Evolutionary conservation across 2,329 filamentous ascomycete genomes (phyloP).

Genomic region (Penicillium digitatum): DNA sequence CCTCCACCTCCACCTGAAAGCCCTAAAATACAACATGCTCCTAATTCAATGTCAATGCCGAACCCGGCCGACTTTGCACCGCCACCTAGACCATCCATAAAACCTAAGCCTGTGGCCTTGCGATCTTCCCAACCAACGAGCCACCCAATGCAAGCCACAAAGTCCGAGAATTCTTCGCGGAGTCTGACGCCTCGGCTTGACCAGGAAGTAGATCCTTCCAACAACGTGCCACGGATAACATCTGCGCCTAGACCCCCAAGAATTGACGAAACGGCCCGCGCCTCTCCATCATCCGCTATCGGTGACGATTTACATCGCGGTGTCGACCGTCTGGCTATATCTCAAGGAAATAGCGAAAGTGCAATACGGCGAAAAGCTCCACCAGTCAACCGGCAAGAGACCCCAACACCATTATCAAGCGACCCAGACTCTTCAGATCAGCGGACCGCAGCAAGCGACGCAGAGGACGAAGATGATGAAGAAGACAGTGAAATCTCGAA

Average conservation of each 20-base stretch:
- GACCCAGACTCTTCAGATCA: constrained; percentile 44
- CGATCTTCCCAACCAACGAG: constrained; percentile 23
- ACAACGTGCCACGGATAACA: constrained; percentile 17
- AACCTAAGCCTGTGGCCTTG: constrained; percentile 38
- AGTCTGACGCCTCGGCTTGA: constrained; percentile 16
- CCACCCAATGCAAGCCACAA: constrained; percentile 12
- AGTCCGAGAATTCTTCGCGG: constrained; percentile 26
- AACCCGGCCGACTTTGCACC: constrained; percentile 24
- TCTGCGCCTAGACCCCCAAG: constrained; percentile 18
- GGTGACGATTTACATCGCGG: constrained; percentile 32
- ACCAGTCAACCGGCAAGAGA: constrained; percentile 40
- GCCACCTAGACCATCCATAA: constrained; percentile 32
- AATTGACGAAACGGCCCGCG: constrained; percentile 7
- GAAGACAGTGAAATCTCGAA: constrained; percentile 58
- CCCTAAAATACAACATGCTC: constrained; percentile 10
- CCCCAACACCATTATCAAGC: constrained; percentile 47
- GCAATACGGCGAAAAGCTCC: constrained; percentile 29
- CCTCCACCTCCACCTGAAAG: constrained; percentile 16
- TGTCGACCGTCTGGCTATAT: constrained; percentile 25
- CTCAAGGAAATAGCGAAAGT: constrained; percentile 16
- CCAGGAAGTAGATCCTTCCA: constrained; percentile 12
- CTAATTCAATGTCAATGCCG: constrained; percentile 16
- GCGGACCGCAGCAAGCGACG: constrained; percentile 46
- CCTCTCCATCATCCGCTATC: constrained; percentile 32
- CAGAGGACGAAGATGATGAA: constrained; percentile 46